A percentile compares a stretch with the other conserved stretches of the same genome.
Conservation (phyloP, 768 basidiomycete genomes). For the Hygrocybe coccinea region DNA sequence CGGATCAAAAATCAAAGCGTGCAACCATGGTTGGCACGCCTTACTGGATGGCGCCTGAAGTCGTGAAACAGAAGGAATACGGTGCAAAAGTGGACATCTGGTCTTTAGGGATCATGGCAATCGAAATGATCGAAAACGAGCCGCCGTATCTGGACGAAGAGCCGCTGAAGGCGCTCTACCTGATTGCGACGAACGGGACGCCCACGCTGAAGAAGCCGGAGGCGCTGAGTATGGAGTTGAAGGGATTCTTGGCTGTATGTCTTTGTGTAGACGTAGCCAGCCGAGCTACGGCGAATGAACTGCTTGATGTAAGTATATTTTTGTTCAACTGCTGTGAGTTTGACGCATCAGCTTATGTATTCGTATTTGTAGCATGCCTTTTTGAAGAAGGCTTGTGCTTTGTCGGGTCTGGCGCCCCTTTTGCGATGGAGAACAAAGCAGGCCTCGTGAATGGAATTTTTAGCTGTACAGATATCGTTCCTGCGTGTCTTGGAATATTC, state of each 20-base stretch:
- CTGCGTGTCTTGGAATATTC: not conserved
- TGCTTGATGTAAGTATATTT: conserved; percentile 61
- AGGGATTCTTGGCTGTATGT: conserved; percentile 96
- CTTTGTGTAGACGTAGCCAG: conserved; percentile 94
- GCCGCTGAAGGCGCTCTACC: conserved; percentile 86
- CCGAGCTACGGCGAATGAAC: conserved; percentile 82
- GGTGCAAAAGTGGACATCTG: conserved; percentile 96
- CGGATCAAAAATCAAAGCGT: conserved; percentile 93
- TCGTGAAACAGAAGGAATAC: conserved; percentile 95
- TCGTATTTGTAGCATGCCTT: conserved; percentile 75
- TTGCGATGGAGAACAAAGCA: conserved; percentile 76
- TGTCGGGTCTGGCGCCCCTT: conserved; percentile 79
- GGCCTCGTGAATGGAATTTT: conserved; percentile 30
- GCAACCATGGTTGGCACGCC: conserved; percentile 99
- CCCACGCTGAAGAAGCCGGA: conserved; percentile 97
- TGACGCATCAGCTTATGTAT: conserved; percentile 6
- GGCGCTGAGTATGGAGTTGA: conserved; percentile 83
- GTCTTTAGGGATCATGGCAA: conserved; percentile 97
- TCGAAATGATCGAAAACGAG: conserved; percentile 99
- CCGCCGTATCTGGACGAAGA: conserved; percentile 95
- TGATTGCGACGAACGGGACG: conserved; percentile 97
- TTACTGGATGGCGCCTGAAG: conserved; percentile 99
- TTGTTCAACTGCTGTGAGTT: conserved; percentile 3
- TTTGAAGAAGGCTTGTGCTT: conserved; percentile 79
- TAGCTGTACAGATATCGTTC: not conserved